Percentiles rank a stretch among this genome's conserved stretches.
Conservation (phyloP, 805 yeast species). For the Candida verbasci region DNA sequence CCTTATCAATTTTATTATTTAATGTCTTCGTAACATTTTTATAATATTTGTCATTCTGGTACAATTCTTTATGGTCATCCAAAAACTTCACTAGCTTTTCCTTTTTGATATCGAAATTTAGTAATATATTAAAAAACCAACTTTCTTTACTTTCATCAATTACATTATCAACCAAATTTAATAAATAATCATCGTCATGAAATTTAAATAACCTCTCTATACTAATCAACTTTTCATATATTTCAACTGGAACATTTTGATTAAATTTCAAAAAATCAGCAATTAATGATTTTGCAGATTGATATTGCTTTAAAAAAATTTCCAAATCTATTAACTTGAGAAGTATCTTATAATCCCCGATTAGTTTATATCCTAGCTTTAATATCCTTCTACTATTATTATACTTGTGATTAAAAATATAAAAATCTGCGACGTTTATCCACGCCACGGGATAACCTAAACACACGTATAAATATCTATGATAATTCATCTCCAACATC, state of each 20-base stretch:
- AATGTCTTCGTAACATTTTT: not conserved
- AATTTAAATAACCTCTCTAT: constrained; percentile 33
- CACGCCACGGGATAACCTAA: constrained; percentile 46
- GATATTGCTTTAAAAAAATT: constrained; percentile 28
- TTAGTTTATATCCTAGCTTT: constrained; percentile 26
- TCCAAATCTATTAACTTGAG: constrained; percentile 43
- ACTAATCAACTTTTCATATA: constrained; percentile 39
- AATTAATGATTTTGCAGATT: constrained; percentile 35
- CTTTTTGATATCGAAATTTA: constrained; percentile 18
- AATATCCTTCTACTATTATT: constrained; percentile 37
- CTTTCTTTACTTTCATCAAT: constrained; percentile 30
- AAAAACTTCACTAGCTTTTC: constrained; percentile 19
- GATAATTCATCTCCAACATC: constrained; percentile 33
- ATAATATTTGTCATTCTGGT: constrained; percentile 9
- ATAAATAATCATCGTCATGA: constrained; percentile 20
- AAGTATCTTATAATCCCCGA: constrained; percentile 26
- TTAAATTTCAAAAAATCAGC: constrained; percentile 21
- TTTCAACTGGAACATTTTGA: constrained; percentile 24
- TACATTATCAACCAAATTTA: constrained; percentile 23
- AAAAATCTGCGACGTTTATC: constrained; percentile 46
- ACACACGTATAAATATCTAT: constrained; percentile 45
- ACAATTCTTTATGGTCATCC: constrained; percentile 14
- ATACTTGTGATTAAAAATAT: constrained; percentile 22
- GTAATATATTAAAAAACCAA: constrained; percentile 30
- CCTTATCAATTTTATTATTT: not conserved